Base-by-base conservation (phyloP, 305 asterid genomes). In the Vinca major region DNA sequence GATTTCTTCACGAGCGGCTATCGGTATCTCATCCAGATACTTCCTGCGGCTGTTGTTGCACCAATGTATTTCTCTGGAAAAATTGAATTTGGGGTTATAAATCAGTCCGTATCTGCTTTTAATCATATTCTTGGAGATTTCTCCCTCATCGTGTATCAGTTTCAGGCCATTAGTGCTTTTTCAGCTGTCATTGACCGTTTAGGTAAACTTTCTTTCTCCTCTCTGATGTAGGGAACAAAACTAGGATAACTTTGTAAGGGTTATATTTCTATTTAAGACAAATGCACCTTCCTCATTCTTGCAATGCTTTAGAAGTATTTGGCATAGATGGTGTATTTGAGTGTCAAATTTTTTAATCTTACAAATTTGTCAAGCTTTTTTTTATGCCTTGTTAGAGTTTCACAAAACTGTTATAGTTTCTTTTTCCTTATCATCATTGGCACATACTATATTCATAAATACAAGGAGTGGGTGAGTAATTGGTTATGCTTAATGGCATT, bases 31-130 rank as follows among this genome's bases (percentile, higher is more conserved):
- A 92, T 92, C 77, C 98, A 89, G 80, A 80, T 89, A 81, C 96
- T 92, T 79, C 98, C 98, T 54, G 98, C 93, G 53, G 98, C 98
- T 53, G 96, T 92, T 74, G 96, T 92, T 69, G 98, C 96, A 55
- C 98, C 98, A 44, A 89, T 92, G 96, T 92, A 82, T 77, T 92
- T 92, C 83, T 85, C 98, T 65, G 98, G 98, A 33, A 92, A 89
- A 84, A 88, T 89, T 71, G 98, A 92, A 74, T 89, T 92, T 86
- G 98, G 98, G 75, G 96, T 92, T 54, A 88, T 92, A 72, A 92
- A 88, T 81, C 96, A 92, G 72, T 92, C 96, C 11, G 88, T 73
- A 19, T 89, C 98, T 48, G 98, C 98, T 26, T 92, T 92, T 66
- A 89, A 84, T 84, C 96, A 92, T 82, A 86, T 88, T 79, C 98